phyloP scores from a whole-genome alignment of 2,329 filamentous ascomycete species.

The Beauveria sp. region DNA sequence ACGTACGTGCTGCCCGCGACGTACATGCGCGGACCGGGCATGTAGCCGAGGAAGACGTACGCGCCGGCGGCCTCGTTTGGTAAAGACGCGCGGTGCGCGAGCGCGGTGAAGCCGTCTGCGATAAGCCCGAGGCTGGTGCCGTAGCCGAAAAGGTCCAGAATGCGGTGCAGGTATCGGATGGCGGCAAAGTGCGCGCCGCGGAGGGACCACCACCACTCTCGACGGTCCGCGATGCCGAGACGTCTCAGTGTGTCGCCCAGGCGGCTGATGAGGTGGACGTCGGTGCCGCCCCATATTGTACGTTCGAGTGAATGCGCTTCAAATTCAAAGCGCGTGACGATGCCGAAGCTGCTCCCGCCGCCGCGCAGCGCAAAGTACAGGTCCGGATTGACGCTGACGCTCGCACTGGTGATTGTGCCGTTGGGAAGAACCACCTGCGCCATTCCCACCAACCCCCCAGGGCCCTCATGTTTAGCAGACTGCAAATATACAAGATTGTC shows the following conservation, averaged over 20 bases:
- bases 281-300: neutral
- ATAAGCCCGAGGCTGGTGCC: neutral
- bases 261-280: neutral
- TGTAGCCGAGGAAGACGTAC: neutral
- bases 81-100: neutral
- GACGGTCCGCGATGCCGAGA: neutral
- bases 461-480: too few relatives aligned
- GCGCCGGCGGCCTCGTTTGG: neutral
- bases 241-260: neutral
- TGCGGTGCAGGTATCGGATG: neutral
- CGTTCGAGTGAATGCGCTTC: neutral
- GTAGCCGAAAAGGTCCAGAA: neutral
- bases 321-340: constrained; percentile 20
- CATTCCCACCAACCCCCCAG: too few relatives aligned
- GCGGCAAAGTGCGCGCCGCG: neutral
- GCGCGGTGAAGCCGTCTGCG: neutral
- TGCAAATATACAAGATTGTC: too few relatives aligned
- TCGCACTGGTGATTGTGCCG: constrained; percentile 31
- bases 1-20: neutral
- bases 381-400: constrained; percentile 24
- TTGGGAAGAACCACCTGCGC: constrained; percentile 24
- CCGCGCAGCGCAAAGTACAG: constrained; percentile 37
- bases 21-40: neutral
- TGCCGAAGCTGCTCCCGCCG: constrained; percentile 36
- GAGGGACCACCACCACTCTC: neutral